These are phyloP conservation scores for Mortierella sp. DNA, from an alignment of 371 early-diverging fungal species.

Conservation along the genomic window DNA sequence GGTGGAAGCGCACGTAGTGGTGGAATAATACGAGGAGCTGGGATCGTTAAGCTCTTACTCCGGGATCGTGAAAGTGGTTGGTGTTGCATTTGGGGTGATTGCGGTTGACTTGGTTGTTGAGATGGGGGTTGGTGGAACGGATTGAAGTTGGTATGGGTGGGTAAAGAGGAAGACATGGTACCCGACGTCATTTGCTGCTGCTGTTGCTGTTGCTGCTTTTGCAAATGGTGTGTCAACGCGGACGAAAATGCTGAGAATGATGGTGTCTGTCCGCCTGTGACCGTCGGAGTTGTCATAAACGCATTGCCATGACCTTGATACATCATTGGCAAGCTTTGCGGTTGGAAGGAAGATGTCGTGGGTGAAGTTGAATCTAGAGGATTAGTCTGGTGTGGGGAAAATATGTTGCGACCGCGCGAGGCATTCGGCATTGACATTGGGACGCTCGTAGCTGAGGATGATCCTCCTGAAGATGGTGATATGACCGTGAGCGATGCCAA, in stretches of 20 bases:
- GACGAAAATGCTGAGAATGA: conserved; percentile 33
- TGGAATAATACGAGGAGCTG: conserved; percentile 41
- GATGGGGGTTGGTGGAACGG: conserved; percentile 29
- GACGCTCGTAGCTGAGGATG: conserved; percentile 8
- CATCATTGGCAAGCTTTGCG: conserved; percentile 41
- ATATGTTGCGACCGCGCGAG: conserved; percentile 25
- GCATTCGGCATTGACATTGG: conserved; percentile 31
- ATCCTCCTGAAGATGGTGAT: conserved; percentile 9
- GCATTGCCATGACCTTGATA: conserved; percentile 29
- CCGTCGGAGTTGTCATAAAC: conserved; percentile 22
- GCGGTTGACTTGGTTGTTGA: conserved; percentile 17
- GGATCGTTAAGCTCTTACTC: conserved; percentile 46
- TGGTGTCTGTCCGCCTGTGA: conserved; percentile 16
- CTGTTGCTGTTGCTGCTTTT: conserved; percentile 39
- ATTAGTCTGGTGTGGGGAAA: conserved; percentile 11
- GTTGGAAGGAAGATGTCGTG: conserved; percentile 42
- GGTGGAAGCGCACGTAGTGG: conserved; percentile 43
- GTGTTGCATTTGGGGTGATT: conserved; percentile 6
- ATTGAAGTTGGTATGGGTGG: conserved; percentile 25
- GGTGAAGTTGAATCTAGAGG: conserved; percentile 28
- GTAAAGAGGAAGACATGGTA: conserved; percentile 43
- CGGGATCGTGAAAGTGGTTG: conserved; percentile 22
- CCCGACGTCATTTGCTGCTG: conserved; percentile 34
- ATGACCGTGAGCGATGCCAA: conserved; percentile 46
- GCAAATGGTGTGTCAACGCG: conserved; percentile 41